Percentiles rank a stretch among this genome's conserved stretches.
Conservation (phyloP, 75 land plant species). For the Cunninghamia lanceolata region DNA sequence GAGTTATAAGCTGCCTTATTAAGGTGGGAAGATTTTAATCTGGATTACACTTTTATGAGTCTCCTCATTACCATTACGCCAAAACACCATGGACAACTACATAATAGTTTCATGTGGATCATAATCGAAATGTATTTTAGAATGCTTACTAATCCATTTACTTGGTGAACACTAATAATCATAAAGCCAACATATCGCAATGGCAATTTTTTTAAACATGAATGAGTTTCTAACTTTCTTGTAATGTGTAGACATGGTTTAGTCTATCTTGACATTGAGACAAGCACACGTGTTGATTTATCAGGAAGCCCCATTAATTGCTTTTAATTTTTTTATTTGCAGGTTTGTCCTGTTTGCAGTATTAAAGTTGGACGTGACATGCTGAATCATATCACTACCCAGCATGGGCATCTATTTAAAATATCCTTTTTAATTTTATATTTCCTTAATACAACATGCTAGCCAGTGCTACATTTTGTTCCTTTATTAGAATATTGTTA, state of each 20-base stretch:
- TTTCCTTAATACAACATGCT: not conserved
- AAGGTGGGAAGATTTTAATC: not conserved
- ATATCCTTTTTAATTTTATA: slow-evolving; percentile 28
- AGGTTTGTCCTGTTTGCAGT: slow-evolving; percentile 91
- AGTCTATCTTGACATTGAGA: not conserved
- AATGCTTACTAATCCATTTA: not conserved
- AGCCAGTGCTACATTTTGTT: not conserved
- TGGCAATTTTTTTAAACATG: not conserved
- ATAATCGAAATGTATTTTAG: not conserved
- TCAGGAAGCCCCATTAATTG: not conserved
- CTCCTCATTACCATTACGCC: not conserved
- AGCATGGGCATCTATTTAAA: slow-evolving; percentile 83
- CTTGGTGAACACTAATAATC: not conserved
- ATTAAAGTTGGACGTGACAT: slow-evolving; percentile 75
- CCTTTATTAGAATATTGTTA: not conserved
- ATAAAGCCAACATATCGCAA: not conserved
- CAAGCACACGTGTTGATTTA: not conserved
- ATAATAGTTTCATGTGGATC: not conserved
- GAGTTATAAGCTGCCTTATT: not conserved
- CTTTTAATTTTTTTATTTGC: slow-evolving; percentile 16
- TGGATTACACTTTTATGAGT: not conserved
- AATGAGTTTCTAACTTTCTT: not conserved
- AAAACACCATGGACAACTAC: not conserved
- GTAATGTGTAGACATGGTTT: not conserved
- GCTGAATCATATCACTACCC: slow-evolving; percentile 77